Evolutionary conservation across 495 filamentous ascomycete species (phyloP).

Genomic region (Pseudomonodictys pantanalensis): DNA sequence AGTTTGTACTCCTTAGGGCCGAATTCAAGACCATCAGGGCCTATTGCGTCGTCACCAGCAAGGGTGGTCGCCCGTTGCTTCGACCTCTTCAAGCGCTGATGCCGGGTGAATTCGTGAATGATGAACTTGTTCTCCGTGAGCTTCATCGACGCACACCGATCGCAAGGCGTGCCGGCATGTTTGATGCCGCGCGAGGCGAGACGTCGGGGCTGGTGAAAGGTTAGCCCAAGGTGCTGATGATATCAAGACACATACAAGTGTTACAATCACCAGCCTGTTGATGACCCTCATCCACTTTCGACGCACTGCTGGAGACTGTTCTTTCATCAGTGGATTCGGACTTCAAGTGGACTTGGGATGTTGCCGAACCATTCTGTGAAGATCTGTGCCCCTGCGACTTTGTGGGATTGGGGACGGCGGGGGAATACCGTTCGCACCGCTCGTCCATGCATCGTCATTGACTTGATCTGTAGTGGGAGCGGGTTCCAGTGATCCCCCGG

Average conservation of each 20-base stretch:
- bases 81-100: neutral
- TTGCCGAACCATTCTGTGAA: no score
- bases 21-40: constrained; percentile 8
- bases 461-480: no score
- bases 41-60: neutral
- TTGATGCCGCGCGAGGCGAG: neutral
- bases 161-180: constrained; percentile 1
- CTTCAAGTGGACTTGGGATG: no score
- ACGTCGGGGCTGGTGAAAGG: constrained; percentile 3
- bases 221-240: neutral
- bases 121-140: constrained; percentile 2
- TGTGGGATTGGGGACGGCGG: no score
- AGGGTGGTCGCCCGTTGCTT: neutral
- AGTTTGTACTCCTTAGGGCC: constrained; percentile 3
- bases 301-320: no score
- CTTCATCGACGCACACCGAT: constrained; percentile 9
- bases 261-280: neutral
- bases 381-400: no score
- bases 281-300: neutral
- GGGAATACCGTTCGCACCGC: no score
- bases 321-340: no score
- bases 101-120: constrained; percentile 1
- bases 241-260: constrained; percentile 1
- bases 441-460: no score
- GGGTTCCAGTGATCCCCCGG: no score